These are phyloP conservation scores for Coemansia asiatica DNA, from an alignment of 192 early-diverging fungal species.

Conservation along the genomic window DNA sequence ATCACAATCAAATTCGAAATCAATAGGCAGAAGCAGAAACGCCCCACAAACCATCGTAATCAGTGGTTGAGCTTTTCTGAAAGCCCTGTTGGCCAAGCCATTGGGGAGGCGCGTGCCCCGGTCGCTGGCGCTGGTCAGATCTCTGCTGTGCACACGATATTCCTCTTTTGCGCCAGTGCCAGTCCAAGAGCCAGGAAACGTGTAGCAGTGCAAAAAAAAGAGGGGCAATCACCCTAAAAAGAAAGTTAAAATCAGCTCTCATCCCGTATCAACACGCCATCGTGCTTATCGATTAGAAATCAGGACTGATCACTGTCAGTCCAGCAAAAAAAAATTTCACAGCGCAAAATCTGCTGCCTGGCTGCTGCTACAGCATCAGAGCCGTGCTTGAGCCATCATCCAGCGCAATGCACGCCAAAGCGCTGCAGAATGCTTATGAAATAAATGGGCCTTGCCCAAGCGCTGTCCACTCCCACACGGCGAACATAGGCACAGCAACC, in stretches of 20 bases:
- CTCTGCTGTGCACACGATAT: neutral
- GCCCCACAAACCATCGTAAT: neutral
- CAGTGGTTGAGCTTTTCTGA: neutral
- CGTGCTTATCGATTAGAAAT: neutral
- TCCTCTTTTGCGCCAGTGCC: neutral
- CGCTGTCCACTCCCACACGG: too few species aligned
- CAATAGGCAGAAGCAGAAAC: neutral
- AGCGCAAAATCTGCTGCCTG: too few species aligned
- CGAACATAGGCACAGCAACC: neutral
- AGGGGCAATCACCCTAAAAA: neutral
- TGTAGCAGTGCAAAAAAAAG: neutral
- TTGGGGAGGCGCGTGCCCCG: neutral
- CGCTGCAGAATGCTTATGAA: neutral
- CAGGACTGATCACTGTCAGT: neutral
- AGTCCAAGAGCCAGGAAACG: neutral
- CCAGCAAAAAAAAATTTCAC: neutral
- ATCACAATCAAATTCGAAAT: too few species aligned
- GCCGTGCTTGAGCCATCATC: neutral
- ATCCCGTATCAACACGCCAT: neutral
- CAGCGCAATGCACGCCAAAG: neutral
- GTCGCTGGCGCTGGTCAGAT: neutral
- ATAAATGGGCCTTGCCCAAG: too few species aligned
- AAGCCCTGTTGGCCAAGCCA: neutral
- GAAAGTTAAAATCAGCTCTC: neutral
- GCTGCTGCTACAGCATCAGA: neutral